Conservation (phyloP, 2,329 filamentous ascomycete genomes). For the Mycocentrospora acerina region DNA sequence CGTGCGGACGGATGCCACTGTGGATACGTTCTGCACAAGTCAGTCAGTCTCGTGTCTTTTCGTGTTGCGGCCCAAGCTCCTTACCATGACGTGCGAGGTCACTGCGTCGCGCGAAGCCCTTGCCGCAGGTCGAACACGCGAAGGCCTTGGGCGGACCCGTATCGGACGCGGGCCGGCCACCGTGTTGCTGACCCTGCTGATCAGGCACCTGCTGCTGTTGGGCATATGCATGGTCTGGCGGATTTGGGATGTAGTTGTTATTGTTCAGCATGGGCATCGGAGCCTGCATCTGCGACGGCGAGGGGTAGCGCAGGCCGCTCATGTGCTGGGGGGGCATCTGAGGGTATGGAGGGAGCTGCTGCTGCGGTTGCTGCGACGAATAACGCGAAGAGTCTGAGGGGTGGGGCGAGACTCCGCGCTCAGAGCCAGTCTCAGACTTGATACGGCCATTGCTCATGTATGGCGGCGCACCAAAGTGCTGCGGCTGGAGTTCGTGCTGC, state of each 20-base stretch:
- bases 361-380: conserved; percentile 58
- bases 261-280: conserved; percentile 58
- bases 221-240: conserved; percentile 51
- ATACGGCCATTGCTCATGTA: conserved; percentile 52
- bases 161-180: conserved; percentile 48
- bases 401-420: conserved; percentile 59
- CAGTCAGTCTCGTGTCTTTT: conserved; percentile 26
- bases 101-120: conserved; percentile 89
- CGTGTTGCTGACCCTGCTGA: conserved; percentile 43
- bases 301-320: conserved; percentile 57
- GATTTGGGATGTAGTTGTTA: conserved; percentile 56
- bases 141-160: conserved; percentile 70
- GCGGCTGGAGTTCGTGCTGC: conserved; percentile 45
- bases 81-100: conserved; percentile 93
- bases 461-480: conserved; percentile 51
- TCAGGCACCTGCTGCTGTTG: conserved; percentile 41
- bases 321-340: conserved; percentile 53
- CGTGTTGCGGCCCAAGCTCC: conserved; percentile 45
- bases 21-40: conserved; percentile 81
- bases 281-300: conserved; percentile 53
- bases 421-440: conserved; percentile 61
- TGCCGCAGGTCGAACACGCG: conserved; percentile 84
- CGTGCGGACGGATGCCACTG: conserved; percentile 84
- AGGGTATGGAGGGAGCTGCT: conserved; percentile 51
- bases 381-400: conserved; percentile 59